Evolutionary conservation across 2,329 filamentous ascomycete genomes (phyloP).

Genomic region (Penicillium corylophilum): DNA sequence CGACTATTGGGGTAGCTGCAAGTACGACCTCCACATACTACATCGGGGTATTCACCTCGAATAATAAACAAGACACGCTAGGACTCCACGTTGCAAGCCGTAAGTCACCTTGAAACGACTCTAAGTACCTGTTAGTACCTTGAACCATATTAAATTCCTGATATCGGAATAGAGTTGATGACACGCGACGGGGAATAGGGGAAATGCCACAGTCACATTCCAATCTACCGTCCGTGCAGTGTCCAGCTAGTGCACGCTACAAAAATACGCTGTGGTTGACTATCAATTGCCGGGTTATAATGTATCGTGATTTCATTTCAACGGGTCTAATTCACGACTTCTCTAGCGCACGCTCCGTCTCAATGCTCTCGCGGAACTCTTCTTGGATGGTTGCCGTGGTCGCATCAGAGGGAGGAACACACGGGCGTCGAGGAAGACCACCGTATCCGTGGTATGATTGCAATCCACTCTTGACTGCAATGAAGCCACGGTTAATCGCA

Average conservation of each 20-base stretch:
- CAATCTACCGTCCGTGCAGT: not conserved
- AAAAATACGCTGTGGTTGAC: not conserved
- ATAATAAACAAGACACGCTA: not conserved
- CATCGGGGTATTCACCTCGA: slow-evolving; percentile 6
- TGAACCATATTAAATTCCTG: not conserved
- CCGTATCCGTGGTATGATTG: slow-evolving; percentile 81
- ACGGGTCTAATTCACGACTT: slow-evolving; percentile 1
- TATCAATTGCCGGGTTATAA: not conserved
- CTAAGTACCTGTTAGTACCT: no score
- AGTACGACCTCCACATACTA: slow-evolving; percentile 17
- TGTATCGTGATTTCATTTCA: not conserved
- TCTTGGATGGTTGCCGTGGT: slow-evolving; percentile 35
- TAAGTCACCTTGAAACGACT: not conserved
- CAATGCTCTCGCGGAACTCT: slow-evolving; percentile 40
- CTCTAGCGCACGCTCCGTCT: slow-evolving; percentile 36
- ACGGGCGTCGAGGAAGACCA: slow-evolving; percentile 69
- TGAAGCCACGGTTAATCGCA: slow-evolving; percentile 76
- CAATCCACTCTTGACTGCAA: slow-evolving; percentile 81
- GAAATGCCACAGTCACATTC: slow-evolving; percentile 10
- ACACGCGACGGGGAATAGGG: slow-evolving; percentile 3
- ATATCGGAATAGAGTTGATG: not conserved
- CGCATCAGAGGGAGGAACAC: slow-evolving; percentile 48
- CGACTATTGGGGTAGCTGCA: not conserved
- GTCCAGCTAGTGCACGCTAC: not conserved
- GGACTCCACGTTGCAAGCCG: not conserved